Percentiles rank a stretch among this genome's conserved stretches.
Evolutionary conservation across 2,329 filamentous ascomycete genomes (phyloP).

Genomic region (Ophiosphaerella korrae): DNA sequence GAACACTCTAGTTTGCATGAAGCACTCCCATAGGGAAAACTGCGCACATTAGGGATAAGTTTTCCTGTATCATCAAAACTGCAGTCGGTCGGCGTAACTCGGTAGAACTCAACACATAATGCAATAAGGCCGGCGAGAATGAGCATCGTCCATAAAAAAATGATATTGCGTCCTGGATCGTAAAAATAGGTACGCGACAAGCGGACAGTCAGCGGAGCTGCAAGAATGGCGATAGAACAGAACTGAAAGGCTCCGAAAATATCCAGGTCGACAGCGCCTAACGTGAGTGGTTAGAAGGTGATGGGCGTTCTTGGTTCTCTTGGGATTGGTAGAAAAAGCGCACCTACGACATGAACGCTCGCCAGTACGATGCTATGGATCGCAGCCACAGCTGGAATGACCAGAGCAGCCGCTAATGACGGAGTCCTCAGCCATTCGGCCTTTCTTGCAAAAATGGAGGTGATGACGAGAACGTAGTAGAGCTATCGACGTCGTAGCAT

Average conservation of each 20-base stretch:
- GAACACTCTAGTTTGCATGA: constrained; percentile 58
- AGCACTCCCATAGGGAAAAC: constrained; percentile 54
- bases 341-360: constrained; percentile 63
- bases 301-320: constrained; percentile 9
- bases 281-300: constrained; percentile 8
- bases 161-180: constrained; percentile 66
- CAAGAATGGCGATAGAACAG: constrained; percentile 68
- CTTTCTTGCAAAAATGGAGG: constrained; percentile 67
- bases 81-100: constrained; percentile 55
- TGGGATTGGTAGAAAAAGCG: constrained; percentile 30
- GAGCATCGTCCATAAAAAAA: constrained; percentile 69
- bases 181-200: constrained; percentile 69
- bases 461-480: constrained; percentile 66
- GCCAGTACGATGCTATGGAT: constrained; percentile 68
- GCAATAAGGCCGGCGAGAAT: constrained; percentile 65
- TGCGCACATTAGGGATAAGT: constrained; percentile 40
- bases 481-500: constrained; percentile 44
- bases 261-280: constrained; percentile 70
- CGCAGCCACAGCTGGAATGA: constrained; percentile 68
- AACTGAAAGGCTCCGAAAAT: constrained; percentile 71
- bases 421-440: constrained; percentile 66
- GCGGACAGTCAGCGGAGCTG: constrained; percentile 66
- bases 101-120: constrained; percentile 68
- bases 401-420: constrained; percentile 63
- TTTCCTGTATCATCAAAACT: constrained; percentile 46